phyloP scores from a whole-genome alignment of 148 eudicot genomes.

The Selenicereus undatus region DNA sequence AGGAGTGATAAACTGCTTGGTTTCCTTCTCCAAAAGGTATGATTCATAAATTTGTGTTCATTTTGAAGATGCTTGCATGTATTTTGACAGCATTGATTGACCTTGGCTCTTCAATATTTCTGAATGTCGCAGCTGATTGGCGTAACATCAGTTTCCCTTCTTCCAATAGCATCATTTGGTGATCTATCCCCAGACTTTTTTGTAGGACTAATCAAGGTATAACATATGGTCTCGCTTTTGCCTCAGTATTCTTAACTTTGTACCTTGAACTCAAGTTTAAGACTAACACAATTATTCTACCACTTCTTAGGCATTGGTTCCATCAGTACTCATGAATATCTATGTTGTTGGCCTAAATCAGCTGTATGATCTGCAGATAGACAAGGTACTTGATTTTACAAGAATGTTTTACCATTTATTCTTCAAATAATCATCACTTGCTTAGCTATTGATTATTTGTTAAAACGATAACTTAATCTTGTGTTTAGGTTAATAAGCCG shows the following conservation, averaged over 20 bases:
- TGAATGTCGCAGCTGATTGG: conserved; percentile 35
- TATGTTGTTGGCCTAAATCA: conserved; percentile 34
- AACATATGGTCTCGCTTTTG: background rate
- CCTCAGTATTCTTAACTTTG: no score
- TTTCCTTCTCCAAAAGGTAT: no score
- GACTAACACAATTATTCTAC: background rate
- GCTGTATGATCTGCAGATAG: conserved; percentile 26
- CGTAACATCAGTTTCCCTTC: conserved; percentile 44
- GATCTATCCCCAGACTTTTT: conserved; percentile 33
- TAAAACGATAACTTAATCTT: background rate
- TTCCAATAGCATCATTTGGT: conserved; percentile 36
- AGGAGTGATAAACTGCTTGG: no score
- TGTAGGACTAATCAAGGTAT: conserved; percentile 36
- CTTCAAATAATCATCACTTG: background rate
- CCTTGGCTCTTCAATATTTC: background rate
- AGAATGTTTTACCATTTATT: background rate
- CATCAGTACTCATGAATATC: conserved; percentile 29
- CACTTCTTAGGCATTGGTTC: conserved; percentile 25
- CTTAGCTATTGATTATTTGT: background rate
- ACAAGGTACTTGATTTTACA: conserved; percentile 23
- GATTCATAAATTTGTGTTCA: no score
- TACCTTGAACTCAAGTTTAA: background rate
- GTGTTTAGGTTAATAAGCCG: conserved; percentile 29
- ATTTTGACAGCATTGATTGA: no score
- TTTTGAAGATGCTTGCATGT: no score